Base-by-base conservation (phyloP, 108 stramenopile species). In the Pseudonitzschia pungens region DNA sequence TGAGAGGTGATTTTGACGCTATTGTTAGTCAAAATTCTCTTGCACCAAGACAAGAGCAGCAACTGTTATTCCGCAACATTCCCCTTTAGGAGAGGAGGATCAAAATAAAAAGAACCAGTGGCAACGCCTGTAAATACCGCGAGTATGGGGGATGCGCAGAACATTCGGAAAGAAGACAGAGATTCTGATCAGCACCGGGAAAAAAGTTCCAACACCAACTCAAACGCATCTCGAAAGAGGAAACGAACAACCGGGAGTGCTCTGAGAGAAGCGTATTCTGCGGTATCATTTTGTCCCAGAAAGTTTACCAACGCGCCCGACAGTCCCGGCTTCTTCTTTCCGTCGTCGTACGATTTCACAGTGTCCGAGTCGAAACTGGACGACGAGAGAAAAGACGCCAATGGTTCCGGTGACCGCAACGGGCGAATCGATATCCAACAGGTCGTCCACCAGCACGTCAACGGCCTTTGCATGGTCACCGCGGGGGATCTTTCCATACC, bases 381-480 rank as follows among this genome's bases (percentile, higher is more conserved):
- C 20, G 21, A 22, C 24, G 24, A 55, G 22, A 36, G 31, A 63
- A 14, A 63, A 36, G 18, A 21, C 22, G 15, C 62, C n/a, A 33
- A 29, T 40, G 40, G 29, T 12, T 6, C 62, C 18, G 5, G 31
- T 63, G 27, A 1, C 16, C 2, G 15, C 62, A 33, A 36, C 40
- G 32, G 29, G 14, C 0, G 45, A 6, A 24, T 67, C 18, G 22
- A 67, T 11, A 41, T 59, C 51, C 67, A 22, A 21, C 75, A 73
- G 69, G 79, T 89, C n/a, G 81, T 92, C 6, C 89, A 92, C 68
- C 77, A 73, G 0, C 91, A 92, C 74, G 80, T 79, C 40, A 92
- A 92, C 57, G 87, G 86, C 28, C 70, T 92, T 27, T 86, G 83
- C 71, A 77, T 92, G n/a, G 78, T 92, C 20, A 92, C 91, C 22